Base-by-base conservation (phyloP, 179 eudicot species). In the Spinacia oleracea region DNA sequence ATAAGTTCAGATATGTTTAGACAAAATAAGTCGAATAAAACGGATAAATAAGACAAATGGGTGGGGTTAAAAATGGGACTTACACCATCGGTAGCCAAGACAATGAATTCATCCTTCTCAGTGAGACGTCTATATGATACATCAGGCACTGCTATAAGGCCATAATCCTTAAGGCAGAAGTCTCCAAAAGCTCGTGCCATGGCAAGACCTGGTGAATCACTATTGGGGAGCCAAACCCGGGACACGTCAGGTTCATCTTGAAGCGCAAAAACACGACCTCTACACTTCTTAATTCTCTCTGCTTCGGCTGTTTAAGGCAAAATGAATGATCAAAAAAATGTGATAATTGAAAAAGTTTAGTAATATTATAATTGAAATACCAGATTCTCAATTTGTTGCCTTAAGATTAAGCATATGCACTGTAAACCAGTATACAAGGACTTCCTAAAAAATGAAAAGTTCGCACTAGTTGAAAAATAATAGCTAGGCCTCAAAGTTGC, bases 141-240 rank as follows among this genome's bases (percentile, higher is more conserved):
- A 63, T 93, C 97, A 38, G 98, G 98, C 62, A 91, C 93, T 34
- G 98, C 87, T 83, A 92, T 93, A 40, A 93, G 84, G 78, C 98
- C 98, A 80, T 77, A 93, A 81, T 91, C 97, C 80, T 93, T 93
- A 73, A 93, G 94, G 85, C 98, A 93, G 80, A 93, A 93, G 83
- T 93, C 98, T 72, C 98, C 97, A 81, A 93, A 93, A 15, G 98
- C 98, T 46, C 98, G 91, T 43, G 98, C 97, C 98, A 93, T 93
- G 42, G 98, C 98, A 9, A 93, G 92, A 56, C 98, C 98, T 48
- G 98, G 98, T 60, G 95, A 92, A 78, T 93, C 90, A 40, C 79
- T 81, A 81, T 90, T 84, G 9, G 98, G 98, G 75, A 93, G 86
- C 98, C 98, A 93, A 77, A 93, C 92, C 73, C 98, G 89, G 70